Conservation (phyloP, 2,329 filamentous ascomycete species). For the Fusarium incarnatum region DNA sequence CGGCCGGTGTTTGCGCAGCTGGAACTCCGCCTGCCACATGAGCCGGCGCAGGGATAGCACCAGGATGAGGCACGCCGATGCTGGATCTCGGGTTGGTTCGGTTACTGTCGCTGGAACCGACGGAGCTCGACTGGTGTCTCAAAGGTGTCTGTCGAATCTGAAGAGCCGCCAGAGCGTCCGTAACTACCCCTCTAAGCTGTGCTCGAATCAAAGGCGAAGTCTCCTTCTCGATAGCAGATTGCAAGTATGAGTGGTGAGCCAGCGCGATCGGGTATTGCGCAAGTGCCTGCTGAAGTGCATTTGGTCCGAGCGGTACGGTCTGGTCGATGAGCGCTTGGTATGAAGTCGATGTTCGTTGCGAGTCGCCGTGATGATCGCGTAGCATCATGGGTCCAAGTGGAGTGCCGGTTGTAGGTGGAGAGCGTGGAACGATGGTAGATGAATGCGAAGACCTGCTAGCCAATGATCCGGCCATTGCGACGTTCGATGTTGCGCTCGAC, state of each 20-base stretch:
- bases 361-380: slow-evolving; percentile 43
- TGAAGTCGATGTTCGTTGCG: slow-evolving; percentile 53
- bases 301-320: slow-evolving; percentile 62
- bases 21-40: slow-evolving; percentile 3
- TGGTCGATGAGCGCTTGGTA: slow-evolving; percentile 66
- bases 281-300: slow-evolving; percentile 60
- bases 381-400: slow-evolving; percentile 34
- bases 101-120: slow-evolving; percentile 10
- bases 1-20: slow-evolving; percentile 25
- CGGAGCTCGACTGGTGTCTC: slow-evolving; percentile 37
- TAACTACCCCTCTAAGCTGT: slow-evolving; percentile 63
- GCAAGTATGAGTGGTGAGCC: slow-evolving; percentile 60
- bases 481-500: slow-evolving; percentile 23
- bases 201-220: slow-evolving; percentile 60
- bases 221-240: slow-evolving; percentile 64
- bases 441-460: slow-evolving; percentile 13
- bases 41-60: slow-evolving; percentile 4
- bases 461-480: slow-evolving; percentile 24
- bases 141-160: slow-evolving; percentile 58
- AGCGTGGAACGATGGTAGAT: slow-evolving; percentile 17
- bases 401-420: slow-evolving; percentile 18
- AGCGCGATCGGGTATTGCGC: slow-evolving; percentile 62
- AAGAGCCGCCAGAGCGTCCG: slow-evolving; percentile 57
- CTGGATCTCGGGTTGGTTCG: slow-evolving; percentile 15
- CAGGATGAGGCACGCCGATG: slow-evolving; percentile 3